Percentiles rank a stretch among this genome's conserved stretches.
These are phyloP conservation scores for Boletus bicolor DNA, from an alignment of 768 basidiomycete species.

Conservation along the genomic window DNA sequence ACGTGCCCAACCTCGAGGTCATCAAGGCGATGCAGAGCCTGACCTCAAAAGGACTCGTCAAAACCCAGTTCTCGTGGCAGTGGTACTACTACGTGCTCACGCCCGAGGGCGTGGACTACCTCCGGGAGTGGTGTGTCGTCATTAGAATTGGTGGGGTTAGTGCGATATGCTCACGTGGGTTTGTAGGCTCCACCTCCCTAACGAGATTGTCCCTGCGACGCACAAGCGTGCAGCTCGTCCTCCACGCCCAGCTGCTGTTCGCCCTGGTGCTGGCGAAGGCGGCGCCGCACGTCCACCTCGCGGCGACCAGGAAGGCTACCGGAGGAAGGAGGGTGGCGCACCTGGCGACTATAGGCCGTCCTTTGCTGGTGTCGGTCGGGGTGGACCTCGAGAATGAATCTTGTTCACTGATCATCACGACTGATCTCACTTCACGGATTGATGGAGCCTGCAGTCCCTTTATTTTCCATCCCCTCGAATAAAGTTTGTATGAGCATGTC, in stretches of 20 bases:
- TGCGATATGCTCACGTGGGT: not conserved
- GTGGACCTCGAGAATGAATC: slow-evolving; percentile 67
- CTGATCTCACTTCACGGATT: not conserved
- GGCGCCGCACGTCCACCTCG: slow-evolving; percentile 87
- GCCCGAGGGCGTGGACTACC: slow-evolving; percentile 94
- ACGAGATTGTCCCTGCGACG: slow-evolving; percentile 94
- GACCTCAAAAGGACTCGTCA: slow-evolving; percentile 80
- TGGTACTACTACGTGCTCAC: slow-evolving; percentile 99
- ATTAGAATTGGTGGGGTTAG: not conserved
- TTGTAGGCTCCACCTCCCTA: slow-evolving; percentile 84
- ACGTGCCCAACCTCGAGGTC: slow-evolving; percentile 66
- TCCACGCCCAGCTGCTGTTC: slow-evolving; percentile 73
- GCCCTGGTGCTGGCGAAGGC: slow-evolving; percentile 68
- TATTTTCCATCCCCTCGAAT: slow-evolving; percentile 7
- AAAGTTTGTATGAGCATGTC: slow-evolving; percentile 28
- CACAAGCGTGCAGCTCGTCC: slow-evolving; percentile 96
- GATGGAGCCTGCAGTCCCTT: not conserved
- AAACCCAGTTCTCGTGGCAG: slow-evolving; percentile 99
- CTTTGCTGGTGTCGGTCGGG: slow-evolving; percentile 87
- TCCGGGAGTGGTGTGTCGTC: slow-evolving; percentile 72
- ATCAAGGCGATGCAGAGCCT: slow-evolving; percentile 71
- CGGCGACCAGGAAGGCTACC: slow-evolving; percentile 86
- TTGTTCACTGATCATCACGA: not conserved
- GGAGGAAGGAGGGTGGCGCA: slow-evolving; percentile 82
- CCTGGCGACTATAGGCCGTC: slow-evolving; percentile 87